A percentile compares a stretch with the other conserved stretches of the same genome.
These are phyloP conservation scores for Cryptococcus sp. DNA, from an alignment of 1,284 basidiomycete genomes.

Conservation along the genomic window DNA sequence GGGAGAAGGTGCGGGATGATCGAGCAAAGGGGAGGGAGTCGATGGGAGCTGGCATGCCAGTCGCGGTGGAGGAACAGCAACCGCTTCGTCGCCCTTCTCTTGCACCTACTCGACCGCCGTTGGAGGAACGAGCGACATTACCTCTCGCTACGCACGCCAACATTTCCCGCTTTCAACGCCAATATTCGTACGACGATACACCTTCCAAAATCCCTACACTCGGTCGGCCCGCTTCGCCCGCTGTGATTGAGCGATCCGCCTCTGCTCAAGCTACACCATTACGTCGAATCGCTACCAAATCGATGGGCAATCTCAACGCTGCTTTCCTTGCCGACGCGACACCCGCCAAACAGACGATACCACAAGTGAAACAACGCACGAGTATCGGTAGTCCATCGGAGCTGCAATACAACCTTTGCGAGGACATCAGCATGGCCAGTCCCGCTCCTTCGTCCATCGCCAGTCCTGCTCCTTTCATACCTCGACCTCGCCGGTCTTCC, in stretches of 20 bases:
- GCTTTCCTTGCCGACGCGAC: conserved; percentile 27
- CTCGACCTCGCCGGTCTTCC: conserved; percentile 24
- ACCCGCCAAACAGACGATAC: conserved; percentile 22
- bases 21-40: conserved; percentile 47
- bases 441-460: conserved; percentile 22
- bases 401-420: conserved; percentile 18
- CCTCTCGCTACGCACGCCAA: conserved; percentile 24
- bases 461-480: conserved; percentile 22
- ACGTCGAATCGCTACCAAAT: conserved; percentile 34
- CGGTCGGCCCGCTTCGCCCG: conserved; percentile 13
- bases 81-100: conserved; percentile 6
- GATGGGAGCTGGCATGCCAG: not conserved
- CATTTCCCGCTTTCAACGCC: no score
- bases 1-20: conserved; percentile 53
- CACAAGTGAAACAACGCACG: conserved; percentile 17
- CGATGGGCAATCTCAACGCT: conserved; percentile 37
- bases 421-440: conserved; percentile 40
- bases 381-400: conserved; percentile 41
- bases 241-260: conserved; percentile 11
- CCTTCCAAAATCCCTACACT: conserved; percentile 41
- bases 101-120: conserved; percentile 18
- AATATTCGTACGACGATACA: conserved; percentile 31
- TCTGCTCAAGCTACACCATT: conserved; percentile 21
- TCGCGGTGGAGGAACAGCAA: not conserved
- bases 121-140: conserved; percentile 33